These are phyloP conservation scores for Colletotrichum liriopes DNA, from an alignment of 2,329 filamentous ascomycete species.

Conservation along the genomic window DNA sequence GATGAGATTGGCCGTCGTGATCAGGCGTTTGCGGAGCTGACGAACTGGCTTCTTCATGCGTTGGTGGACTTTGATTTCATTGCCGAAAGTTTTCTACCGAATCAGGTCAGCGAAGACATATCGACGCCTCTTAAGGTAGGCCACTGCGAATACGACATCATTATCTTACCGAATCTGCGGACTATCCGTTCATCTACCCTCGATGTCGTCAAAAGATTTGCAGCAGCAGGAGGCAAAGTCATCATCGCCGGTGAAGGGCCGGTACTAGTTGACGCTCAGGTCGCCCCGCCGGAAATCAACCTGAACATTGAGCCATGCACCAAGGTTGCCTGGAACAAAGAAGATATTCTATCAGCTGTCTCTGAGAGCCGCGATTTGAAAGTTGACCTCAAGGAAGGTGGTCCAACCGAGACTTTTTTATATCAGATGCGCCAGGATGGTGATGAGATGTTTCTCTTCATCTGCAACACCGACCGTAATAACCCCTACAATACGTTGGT, in stretches of 20 bases:
- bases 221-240: conserved; percentile 33
- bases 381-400: conserved; percentile 15
- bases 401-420: conserved; percentile 44
- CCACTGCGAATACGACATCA: conserved; percentile 50
- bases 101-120: conserved; percentile 36
- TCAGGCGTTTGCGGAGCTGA: conserved; percentile 46
- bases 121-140: conserved; percentile 47
- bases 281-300: background rate
- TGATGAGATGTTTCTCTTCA: conserved; percentile 49
- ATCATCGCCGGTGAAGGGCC: conserved; percentile 22
- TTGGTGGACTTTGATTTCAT: conserved; percentile 55
- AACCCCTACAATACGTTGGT: conserved; percentile 44
- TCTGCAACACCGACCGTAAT: conserved; percentile 51
- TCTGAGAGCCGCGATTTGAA: conserved; percentile 3
- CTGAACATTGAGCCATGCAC: conserved; percentile 9
- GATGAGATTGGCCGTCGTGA: conserved; percentile 48
- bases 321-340: conserved; percentile 11
- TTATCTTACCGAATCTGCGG: conserved; percentile 50
- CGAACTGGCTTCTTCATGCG: conserved; percentile 35
- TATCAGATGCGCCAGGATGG: conserved; percentile 52
- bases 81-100: conserved; percentile 49
- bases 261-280: conserved; percentile 18
- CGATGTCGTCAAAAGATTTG: conserved; percentile 46
- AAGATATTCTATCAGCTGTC: background rate
- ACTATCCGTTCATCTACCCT: conserved; percentile 52